Percentiles rank a stretch among this genome's conserved stretches.
These are phyloP conservation scores for Ammopiptanthus mongolicus DNA, from an alignment of 306 rosid genomes.

Conservation along the genomic window DNA sequence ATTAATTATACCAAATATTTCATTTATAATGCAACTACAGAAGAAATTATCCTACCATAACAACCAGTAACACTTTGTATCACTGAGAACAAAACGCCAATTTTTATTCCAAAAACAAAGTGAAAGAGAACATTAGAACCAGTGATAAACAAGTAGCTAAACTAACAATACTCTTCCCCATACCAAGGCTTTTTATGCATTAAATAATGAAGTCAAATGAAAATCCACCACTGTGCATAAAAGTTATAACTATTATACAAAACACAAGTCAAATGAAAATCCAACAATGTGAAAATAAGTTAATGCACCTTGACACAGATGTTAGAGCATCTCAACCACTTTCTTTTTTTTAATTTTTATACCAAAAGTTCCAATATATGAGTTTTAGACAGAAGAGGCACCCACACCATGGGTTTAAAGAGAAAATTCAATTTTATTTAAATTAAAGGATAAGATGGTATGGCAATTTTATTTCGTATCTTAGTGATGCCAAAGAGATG, in stretches of 20 bases:
- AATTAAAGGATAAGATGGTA: constrained; percentile 9
- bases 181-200: neutral
- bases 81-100: neutral
- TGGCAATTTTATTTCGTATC: neutral
- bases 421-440: neutral
- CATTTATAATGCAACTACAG: neutral
- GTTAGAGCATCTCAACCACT: neutral
- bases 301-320: no score
- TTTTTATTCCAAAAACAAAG: neutral
- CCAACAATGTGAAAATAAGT: neutral
- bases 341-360: neutral
- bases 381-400: neutral
- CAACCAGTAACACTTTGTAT: neutral
- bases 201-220: constrained; percentile 3
- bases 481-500: neutral
- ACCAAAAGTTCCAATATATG: neutral
- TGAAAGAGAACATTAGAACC: neutral
- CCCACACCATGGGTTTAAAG: neutral
- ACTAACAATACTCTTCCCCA: neutral
- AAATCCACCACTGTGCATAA: neutral
- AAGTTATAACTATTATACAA: neutral
- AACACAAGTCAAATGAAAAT: neutral
- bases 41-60: neutral
- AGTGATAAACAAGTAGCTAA: neutral
- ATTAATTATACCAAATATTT: neutral